Conservation (phyloP, 306 rosid species). For the Glycine latifolia region DNA sequence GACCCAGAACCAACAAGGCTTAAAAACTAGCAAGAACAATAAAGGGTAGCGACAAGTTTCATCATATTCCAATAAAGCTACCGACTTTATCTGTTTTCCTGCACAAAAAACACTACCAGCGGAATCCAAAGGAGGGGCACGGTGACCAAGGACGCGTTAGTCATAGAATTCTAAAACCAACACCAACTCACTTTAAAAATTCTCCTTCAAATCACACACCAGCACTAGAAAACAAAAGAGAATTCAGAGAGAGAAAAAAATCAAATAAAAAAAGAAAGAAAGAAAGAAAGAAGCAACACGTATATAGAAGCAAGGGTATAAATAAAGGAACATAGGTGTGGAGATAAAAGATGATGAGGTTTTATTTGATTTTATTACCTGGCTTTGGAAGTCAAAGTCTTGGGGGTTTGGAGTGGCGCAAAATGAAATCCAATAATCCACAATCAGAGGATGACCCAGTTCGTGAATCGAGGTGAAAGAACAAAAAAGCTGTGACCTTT, state of each 20-base stretch:
- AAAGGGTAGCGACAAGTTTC: constrained; percentile 46
- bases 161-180: constrained; percentile 51
- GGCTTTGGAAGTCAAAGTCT: constrained; percentile 59
- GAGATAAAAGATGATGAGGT: constrained; percentile 26
- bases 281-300: neutral
- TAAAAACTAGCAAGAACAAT: constrained; percentile 49
- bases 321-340: constrained; percentile 2
- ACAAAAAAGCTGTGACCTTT: constrained; percentile 47
- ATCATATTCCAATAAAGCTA: constrained; percentile 69
- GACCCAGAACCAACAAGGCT: constrained; percentile 40
- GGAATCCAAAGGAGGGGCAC: constrained; percentile 74
- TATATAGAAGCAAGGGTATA: neutral
- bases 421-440: constrained; percentile 38
- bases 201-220: constrained; percentile 46
- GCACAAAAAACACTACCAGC: constrained; percentile 52
- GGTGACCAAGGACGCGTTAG: constrained; percentile 53
- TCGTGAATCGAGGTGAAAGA: constrained; percentile 58
- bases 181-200: constrained; percentile 48
- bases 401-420: constrained; percentile 47
- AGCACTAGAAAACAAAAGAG: constrained; percentile 44
- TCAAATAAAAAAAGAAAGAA: neutral
- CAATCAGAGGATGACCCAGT: constrained; percentile 53
- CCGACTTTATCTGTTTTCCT: constrained; percentile 48
- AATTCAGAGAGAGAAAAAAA: constrained; percentile 9
- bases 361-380: constrained; percentile 27